Percentiles rank a stretch among this genome's conserved stretches.
Conservation (phyloP, 2,329 filamentous ascomycete species). For the Apiospora rasikravindrae region DNA sequence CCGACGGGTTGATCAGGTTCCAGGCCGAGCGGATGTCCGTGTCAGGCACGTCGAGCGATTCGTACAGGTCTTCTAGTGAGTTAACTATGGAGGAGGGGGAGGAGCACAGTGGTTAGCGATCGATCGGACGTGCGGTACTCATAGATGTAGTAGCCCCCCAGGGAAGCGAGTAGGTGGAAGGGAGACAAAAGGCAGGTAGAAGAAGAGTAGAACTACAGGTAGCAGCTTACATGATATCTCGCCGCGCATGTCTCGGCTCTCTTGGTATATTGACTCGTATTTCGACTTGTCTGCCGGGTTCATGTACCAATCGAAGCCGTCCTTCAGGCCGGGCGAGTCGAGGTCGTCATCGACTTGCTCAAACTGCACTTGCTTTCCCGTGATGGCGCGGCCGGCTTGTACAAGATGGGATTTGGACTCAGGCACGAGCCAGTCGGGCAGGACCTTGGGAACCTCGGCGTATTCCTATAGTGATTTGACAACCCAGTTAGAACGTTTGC, state of each 20-base stretch:
- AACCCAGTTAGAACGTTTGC: background rate
- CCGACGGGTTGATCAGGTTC: constrained; percentile 96
- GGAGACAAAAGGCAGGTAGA: background rate
- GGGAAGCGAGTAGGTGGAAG: background rate
- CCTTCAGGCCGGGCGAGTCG: constrained; percentile 83
- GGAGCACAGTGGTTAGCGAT: constrained; percentile 20
- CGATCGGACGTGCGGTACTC: background rate
- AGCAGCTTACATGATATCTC: constrained; percentile 74
- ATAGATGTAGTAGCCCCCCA: background rate
- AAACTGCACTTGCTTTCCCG: constrained; percentile 80
- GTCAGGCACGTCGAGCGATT: constrained; percentile 74
- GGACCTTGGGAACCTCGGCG: constrained; percentile 78
- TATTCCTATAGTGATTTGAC: constrained; percentile 68
- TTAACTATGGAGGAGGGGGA: constrained; percentile 59
- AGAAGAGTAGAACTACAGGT: background rate
- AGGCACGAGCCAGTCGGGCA: constrained; percentile 96
- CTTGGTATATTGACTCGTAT: constrained; percentile 96
- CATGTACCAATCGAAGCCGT: constrained; percentile 99
- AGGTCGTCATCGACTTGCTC: constrained; percentile 84
- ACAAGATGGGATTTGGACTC: constrained; percentile 93
- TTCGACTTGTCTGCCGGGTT: constrained; percentile 87
- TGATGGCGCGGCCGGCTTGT: constrained; percentile 80
- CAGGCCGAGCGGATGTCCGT: constrained; percentile 89
- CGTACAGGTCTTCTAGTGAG: constrained; percentile 82
- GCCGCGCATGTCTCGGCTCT: constrained; percentile 86